Evolutionary conservation across 306 rosid species (phyloP).

Genomic region (Rosa multiflora): DNA sequence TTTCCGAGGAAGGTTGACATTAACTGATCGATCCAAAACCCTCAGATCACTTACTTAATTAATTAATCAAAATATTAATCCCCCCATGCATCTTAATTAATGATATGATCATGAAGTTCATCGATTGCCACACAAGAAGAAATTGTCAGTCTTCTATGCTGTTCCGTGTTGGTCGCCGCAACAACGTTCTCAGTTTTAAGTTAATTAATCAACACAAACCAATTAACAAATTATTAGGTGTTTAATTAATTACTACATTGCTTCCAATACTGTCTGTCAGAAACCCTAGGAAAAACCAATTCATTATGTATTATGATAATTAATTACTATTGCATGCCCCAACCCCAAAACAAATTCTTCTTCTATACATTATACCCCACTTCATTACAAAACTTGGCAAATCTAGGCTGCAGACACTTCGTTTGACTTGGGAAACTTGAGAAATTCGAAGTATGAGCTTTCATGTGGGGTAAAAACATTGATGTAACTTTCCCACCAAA

Average conservation of each 20-base stretch:
- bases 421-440: slow-evolving; percentile 37
- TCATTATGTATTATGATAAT: slow-evolving; percentile 2
- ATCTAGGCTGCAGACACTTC: slow-evolving; percentile 21
- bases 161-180: slow-evolving; percentile 50
- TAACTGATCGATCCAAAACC: slow-evolving; percentile 21
- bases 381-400: slow-evolving; percentile 2
- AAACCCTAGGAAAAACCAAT: slow-evolving; percentile 44
- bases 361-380: background rate
- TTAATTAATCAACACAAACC: background rate
- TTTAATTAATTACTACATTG: slow-evolving; percentile 21
- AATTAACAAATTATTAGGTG: background rate
- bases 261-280: slow-evolving; percentile 67
- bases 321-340: slow-evolving; percentile 5
- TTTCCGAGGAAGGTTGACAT: slow-evolving; percentile 46
- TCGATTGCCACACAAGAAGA: slow-evolving; percentile 22
- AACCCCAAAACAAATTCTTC: slow-evolving; percentile 22
- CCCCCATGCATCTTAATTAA: slow-evolving; percentile 12
- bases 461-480: background rate
- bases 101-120: slow-evolving; percentile 29
- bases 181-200: slow-evolving; percentile 13
- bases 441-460: slow-evolving; percentile 6
- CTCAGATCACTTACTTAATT: slow-evolving; percentile 8
- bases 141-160: slow-evolving; percentile 51
- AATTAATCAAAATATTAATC: slow-evolving; percentile 19
- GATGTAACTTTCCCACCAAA: background rate